Conservation (phyloP, 1,284 basidiomycete species). For the Rugiboletus extremiorientalis region DNA sequence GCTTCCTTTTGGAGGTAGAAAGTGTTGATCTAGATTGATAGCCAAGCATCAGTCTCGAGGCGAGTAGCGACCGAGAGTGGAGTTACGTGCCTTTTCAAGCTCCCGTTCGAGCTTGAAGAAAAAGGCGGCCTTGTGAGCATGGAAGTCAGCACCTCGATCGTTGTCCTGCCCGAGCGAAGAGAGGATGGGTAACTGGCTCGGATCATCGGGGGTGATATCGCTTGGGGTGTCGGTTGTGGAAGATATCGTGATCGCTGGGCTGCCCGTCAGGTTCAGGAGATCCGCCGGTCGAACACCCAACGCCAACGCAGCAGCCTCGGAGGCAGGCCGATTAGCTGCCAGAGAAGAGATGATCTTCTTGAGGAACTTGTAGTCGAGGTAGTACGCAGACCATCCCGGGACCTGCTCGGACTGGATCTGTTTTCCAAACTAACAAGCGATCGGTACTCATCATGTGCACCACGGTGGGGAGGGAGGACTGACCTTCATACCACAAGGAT, state of each 20-base stretch:
- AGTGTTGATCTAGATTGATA: constrained; percentile 81
- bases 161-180: constrained; percentile 61
- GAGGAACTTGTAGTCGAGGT: constrained; percentile 98
- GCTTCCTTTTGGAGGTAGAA: constrained; percentile 99
- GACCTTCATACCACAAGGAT: constrained; percentile 32
- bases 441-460: background rate
- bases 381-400: constrained; percentile 95
- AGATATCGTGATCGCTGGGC: constrained; percentile 13
- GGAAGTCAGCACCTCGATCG: constrained; percentile 75
- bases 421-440: constrained; percentile 85
- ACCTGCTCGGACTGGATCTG: constrained; percentile 96
- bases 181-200: constrained; percentile 54
- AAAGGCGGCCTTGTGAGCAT: constrained; percentile 95
- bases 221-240: constrained; percentile 4
- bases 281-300: constrained; percentile 78
- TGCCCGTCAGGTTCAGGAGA: constrained; percentile 35
- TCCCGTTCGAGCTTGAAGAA: constrained; percentile 99
- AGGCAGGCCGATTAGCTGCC: constrained; percentile 84
- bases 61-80: background rate
- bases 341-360: constrained; percentile 99
- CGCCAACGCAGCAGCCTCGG: constrained; percentile 87
- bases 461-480: background rate
- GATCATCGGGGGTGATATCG: constrained; percentile 28
- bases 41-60: background rate
- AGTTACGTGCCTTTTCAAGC: constrained; percentile 82